phyloP scores from a whole-genome alignment of 1,284 basidiomycete species.

The Termitomyces sp. region DNA sequence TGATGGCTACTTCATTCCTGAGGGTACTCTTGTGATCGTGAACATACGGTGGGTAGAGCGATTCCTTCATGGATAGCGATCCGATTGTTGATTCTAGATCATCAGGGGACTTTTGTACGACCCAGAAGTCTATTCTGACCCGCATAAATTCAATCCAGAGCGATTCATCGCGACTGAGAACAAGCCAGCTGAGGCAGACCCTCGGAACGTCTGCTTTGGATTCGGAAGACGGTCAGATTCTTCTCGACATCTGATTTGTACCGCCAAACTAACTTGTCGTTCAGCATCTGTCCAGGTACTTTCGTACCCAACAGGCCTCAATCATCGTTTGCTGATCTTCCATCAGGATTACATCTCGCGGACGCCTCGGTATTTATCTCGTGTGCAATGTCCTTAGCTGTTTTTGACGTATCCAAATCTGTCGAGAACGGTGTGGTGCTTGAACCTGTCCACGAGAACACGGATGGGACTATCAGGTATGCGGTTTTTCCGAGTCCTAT shows the following conservation, averaged over 20 bases:
- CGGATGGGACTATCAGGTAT: slow-evolving; percentile 56
- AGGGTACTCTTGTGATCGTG: slow-evolving; percentile 43
- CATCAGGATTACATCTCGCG: slow-evolving; percentile 46
- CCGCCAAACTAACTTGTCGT: slow-evolving; percentile 7
- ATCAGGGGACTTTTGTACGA: slow-evolving; percentile 46
- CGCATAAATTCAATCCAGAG: slow-evolving; percentile 40
- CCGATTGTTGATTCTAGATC: neutral
- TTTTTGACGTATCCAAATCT: slow-evolving; percentile 44
- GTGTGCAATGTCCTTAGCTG: slow-evolving; percentile 48
- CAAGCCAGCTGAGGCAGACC: slow-evolving; percentile 43
- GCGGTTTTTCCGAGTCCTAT: neutral
- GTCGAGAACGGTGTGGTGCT: slow-evolving; percentile 40
- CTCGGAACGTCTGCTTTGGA: slow-evolving; percentile 49
- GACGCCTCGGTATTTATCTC: slow-evolving; percentile 54
- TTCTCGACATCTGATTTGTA: slow-evolving; percentile 1
- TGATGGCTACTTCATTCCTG: slow-evolving; percentile 48
- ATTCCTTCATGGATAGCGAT: neutral
- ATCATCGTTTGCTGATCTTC: slow-evolving; percentile 3
- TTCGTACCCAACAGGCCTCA: slow-evolving; percentile 2
- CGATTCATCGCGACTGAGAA: slow-evolving; percentile 39
- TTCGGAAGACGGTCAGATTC: slow-evolving; percentile 53
- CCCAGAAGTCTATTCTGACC: slow-evolving; percentile 39
- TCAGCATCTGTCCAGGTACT: slow-evolving; percentile 52
- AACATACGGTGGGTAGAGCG: slow-evolving; percentile 38
- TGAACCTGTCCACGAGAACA: slow-evolving; percentile 47